Base-by-base conservation (phyloP, 352 stramenopile species). In the Blastocystis sp. region DNA sequence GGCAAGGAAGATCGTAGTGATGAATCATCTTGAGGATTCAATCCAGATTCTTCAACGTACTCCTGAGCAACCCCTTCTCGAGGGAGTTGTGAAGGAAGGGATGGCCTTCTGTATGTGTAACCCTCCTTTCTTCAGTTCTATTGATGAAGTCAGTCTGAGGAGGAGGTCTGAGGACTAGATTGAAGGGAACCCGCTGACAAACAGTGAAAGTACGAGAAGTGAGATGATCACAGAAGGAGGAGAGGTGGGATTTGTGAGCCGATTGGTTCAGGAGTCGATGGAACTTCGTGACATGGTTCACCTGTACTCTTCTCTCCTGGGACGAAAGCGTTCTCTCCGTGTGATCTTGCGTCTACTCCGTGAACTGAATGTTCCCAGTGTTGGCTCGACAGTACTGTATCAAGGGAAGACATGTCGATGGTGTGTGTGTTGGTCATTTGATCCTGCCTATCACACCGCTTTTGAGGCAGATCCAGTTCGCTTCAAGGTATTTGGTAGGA, bases 21-120 rank as follows among this genome's bases (percentile, higher is more conserved):
- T 42, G 27, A 86, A 86, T 46, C 49, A 77, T 49, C 46, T 71
- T 14, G 52, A 86, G 9, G 11, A 66, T 12, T 66, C 14, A 19
- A 86, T 86, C 24, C 32, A 19, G 29, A 7, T 86, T n/a, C 16
- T 21, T 57, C 57, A 86, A 58, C 14, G 61, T 43, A 42, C 49
- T 24, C 11, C 27, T 16, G 42, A 57, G 1, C 57, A 86, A 29
- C 61, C 57, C 5, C 21, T 86, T 14, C 61, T 86, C 24, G 43
- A 71, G 5, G 39, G 35, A 35, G n/a, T 86, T 19, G 46, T n/a
- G 11, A 27, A 35, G 19, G 12, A 37, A 0, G 52, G 16, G 3
- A 19, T 75, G 29, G 29, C 11, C n/a, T 86, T 86, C 42, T 86
- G 29, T 32, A 86, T 86, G 51, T 86, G 75, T 32, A 86, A 86